phyloP scores from a whole-genome alignment of 164 flowering plant species.

The Euptelea pleiosperma region DNA sequence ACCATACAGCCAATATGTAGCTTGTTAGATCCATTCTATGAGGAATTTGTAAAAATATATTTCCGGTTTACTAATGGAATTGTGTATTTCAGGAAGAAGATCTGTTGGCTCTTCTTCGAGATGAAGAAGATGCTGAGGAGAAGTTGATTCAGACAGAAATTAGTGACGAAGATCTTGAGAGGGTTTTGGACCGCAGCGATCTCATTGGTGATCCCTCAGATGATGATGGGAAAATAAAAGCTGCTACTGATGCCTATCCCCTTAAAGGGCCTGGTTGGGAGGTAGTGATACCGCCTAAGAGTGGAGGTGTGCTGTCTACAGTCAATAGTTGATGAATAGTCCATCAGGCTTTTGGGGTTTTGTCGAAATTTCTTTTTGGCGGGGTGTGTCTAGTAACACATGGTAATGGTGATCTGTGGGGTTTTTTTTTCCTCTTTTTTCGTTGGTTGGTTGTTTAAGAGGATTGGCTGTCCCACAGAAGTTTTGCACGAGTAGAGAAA shows the following conservation, averaged over 20 bases:
- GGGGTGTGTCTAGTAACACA: not conserved
- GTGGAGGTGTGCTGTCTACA: conserved; percentile 76
- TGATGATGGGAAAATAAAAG: conserved; percentile 12
- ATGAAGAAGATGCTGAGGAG: conserved; percentile 76
- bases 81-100: conserved; percentile 65
- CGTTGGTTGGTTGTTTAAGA: not conserved
- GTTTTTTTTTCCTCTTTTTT: not conserved
- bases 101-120: conserved; percentile 58
- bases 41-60: no score
- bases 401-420: not conserved
- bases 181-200: conserved; percentile 79
- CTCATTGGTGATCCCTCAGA: conserved; percentile 26
- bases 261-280: conserved; percentile 98
- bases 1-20: no score
- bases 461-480: not conserved
- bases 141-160: conserved; percentile 79
- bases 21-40: no score
- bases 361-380: not conserved
- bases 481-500: no score
- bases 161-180: conserved; percentile 71
- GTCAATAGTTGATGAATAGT: conserved; percentile 39
- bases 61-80: not conserved
- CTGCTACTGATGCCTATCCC: conserved; percentile 33
- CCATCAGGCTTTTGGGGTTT: not conserved
- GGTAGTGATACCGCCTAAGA: conserved; percentile 66